phyloP scores from a whole-genome alignment of 2,329 filamentous ascomycete genomes.

The Fusarium keratoplasticum region DNA sequence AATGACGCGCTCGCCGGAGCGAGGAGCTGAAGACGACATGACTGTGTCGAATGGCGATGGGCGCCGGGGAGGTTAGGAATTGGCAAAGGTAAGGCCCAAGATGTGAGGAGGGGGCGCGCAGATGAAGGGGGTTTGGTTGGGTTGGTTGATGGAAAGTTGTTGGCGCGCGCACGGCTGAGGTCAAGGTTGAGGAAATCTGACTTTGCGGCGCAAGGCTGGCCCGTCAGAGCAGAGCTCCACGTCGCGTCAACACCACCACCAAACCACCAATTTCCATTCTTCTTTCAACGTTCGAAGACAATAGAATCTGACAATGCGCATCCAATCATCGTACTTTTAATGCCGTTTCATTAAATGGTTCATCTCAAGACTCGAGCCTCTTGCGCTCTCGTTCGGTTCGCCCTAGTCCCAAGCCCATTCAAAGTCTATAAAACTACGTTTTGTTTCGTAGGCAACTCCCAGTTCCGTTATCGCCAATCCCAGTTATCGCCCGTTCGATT shows the following conservation, averaged over 20 bases:
- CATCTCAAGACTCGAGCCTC: constrained; percentile 33
- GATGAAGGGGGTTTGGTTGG: constrained; percentile 16
- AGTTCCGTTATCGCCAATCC: constrained; percentile 30
- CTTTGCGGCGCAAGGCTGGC: constrained; percentile 43
- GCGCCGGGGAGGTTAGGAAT: constrained; percentile 8
- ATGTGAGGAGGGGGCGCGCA: constrained; percentile 1
- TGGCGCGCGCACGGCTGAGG: constrained; percentile 38
- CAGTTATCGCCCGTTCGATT: constrained; percentile 22
- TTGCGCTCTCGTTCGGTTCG: constrained; percentile 20
- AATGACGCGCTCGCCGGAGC: constrained; percentile 68
- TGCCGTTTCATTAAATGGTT: constrained; percentile 44
- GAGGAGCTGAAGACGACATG: constrained; percentile 43
- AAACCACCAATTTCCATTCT: not conserved
- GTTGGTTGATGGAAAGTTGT: constrained; percentile 15
- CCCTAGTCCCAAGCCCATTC: constrained; percentile 34
- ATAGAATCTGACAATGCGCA: not conserved
- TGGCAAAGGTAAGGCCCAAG: constrained; percentile 3
- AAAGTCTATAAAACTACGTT: constrained; percentile 38
- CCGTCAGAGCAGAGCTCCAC: constrained; percentile 33
- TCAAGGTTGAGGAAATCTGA: constrained; percentile 35
- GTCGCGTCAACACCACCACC: not conserved
- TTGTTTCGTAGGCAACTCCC: constrained; percentile 19
- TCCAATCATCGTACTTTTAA: not conserved
- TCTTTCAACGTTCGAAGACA: not conserved
- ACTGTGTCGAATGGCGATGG: constrained; percentile 24